These are phyloP conservation scores for Papilionanthe hybrid DNA, from an alignment of 116 monocot species.

Conservation along the genomic window DNA sequence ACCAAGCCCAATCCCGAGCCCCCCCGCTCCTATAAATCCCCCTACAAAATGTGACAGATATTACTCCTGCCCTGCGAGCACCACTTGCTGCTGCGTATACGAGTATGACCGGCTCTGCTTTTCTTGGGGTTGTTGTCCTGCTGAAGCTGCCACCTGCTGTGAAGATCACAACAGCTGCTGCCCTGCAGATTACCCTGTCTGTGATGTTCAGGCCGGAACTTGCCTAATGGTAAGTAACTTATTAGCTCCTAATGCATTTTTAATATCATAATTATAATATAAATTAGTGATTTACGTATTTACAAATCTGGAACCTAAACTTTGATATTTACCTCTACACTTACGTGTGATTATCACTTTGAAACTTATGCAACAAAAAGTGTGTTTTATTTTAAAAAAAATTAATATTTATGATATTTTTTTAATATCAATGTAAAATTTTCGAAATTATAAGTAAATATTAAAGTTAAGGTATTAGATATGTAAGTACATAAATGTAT, in stretches of 20 bases:
- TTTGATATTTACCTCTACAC: no score
- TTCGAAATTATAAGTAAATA: no score
- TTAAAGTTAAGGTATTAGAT: no score
- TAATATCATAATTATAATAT: background rate
- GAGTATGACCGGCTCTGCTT: constrained; percentile 25
- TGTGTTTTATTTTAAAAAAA: no score
- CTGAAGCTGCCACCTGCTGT: constrained; percentile 35
- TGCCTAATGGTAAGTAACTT: constrained; percentile 26
- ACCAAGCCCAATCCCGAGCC: constrained; percentile 27
- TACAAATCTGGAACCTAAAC: no score
- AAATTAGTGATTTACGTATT: no score
- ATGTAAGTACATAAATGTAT: no score
- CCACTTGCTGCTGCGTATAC: constrained; percentile 43
- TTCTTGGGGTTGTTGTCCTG: constrained; percentile 40
- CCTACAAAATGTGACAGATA: constrained; percentile 29
- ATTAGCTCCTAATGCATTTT: no score
- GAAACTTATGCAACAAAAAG: no score
- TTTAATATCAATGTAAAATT: no score
- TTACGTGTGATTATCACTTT: no score
- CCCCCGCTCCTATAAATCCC: constrained; percentile 26
- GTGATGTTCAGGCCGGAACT: constrained; percentile 23
- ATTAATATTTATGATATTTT: no score
- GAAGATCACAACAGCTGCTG: constrained; percentile 41
- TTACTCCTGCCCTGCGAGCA: constrained; percentile 33
- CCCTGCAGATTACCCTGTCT: constrained; percentile 43